Evolutionary conservation across 2,329 filamentous ascomycete genomes (phyloP), one percentile per base, ranked within the genome.

Genomic region (Cladosporium sp.): DNA sequence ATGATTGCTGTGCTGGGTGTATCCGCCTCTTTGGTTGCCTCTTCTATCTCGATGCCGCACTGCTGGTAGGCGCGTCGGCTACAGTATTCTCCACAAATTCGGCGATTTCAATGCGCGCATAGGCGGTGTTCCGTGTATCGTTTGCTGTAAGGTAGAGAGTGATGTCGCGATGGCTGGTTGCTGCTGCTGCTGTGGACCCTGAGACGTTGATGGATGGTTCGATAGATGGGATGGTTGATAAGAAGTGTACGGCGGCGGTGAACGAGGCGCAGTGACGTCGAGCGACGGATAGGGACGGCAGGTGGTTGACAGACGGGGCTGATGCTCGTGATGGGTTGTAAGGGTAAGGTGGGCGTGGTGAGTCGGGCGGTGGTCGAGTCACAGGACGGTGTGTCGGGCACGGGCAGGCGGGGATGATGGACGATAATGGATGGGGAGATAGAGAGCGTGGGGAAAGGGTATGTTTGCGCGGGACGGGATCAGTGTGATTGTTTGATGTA

Each of bases 1-100:
- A 76, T 76, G 70, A 48, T 70, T 57, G 70, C 66, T 36, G 66
- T 53, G 46, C 16, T 54, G n/a, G 28, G 3, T 53, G 59, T 36
- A 28, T 21, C 34, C 60, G 32, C 36, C 32, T 63, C 60, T 63
- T 54, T 32, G 2, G 23, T 21, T 46, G 8, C n/a, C 7, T 30
- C 13, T 18, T 39, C 21, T 48, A 51, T 54, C 51, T 54, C 28
- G 26, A 30, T 54, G 28, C 51, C 51, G 51, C 26, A 32, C 26
- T 21, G n/a, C 30, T 61, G n/a, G 21, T 25, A 16, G 25, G n/a
- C 36, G 39, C 26, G 39, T 39, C n/a, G 46, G 36, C 10, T 51
- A 53, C 36, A 21, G n/a, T 46, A 56, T 46, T 56, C 21, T 43
- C 11, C 32, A 51, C 43, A 26, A 25, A 46, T 23, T 54, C 21